Base-by-base conservation (phyloP, 2,329 filamentous ascomycete species). In the Sclerotinia minor region DNA sequence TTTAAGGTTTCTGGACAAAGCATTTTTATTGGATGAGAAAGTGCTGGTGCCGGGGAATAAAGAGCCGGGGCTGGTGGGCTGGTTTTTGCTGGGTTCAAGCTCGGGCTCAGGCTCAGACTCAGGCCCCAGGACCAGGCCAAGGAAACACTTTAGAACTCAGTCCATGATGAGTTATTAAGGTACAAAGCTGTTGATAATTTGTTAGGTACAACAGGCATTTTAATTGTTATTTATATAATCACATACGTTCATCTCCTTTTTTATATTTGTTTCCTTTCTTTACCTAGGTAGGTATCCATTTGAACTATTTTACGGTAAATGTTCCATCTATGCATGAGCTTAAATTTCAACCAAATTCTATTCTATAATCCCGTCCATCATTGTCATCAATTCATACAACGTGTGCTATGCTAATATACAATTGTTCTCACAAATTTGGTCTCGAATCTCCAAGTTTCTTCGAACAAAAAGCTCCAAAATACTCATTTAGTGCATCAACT, bases 401-500 rank as follows among this genome's bases (percentile, higher is more conserved):
- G 21, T 32, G 32, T 35, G 15, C 29, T 38, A 38, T 5, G 13
- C 32, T 19, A 26, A 21, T 13, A 35, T 32, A 19, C 44, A 3
- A 54, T 54, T 5, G 45, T 54, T 8, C 19, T 73, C 72, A 84
- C 65, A 83, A 72, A 68, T 80, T 80, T 4, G 81, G 76, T 61
- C 73, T 74, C 3, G 73, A 71, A 35, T 78, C 77, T 4, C 83
- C 82, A 24, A 85, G 72, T 68, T 80, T 83, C 80, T 90, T 92
- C 15, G 86, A 85, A 66, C 85, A 85, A 73, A 96, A 94, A 1
- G 87, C 79, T 6, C 84, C 83, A 79, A 97, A 97, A 77, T 96
- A 97, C 71, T 85, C 83, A 75, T 97, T 92, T 73, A 97, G 80
- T 21, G 89, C 92, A 74, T 96, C 91, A 0, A 92, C 87, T 0